Base-by-base conservation (phyloP, 148 eudicot genomes). In the Talinum fruticosum region DNA sequence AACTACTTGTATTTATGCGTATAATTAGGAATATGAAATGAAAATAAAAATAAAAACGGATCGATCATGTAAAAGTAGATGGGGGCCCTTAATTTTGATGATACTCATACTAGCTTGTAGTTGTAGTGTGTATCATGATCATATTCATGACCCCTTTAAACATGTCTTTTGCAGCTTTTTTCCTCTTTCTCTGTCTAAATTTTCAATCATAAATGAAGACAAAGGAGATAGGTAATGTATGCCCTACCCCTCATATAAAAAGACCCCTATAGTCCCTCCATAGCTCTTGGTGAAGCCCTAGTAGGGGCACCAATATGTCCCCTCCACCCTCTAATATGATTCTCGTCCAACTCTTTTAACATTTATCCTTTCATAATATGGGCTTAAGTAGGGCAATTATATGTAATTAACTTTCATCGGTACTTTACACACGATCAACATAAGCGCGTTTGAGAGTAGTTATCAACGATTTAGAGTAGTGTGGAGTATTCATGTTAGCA, bases 101-200 rank as follows among this genome's bases (percentile, higher is more conserved):
- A 59, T 51, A 51, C 57, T 23, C 64, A 23, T 23, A 8, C 64
- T 59, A 59, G 64, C 64, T 59, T 54, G 54, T 49, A 3, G 18
- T 12, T 23, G 10, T 13, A 13, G 29, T 59, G 28, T 59, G n/a
- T 59, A 59, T 59, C 30, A 59, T 59, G 64, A 59, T 59, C 64
- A 51, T 51, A 51, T 51, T 51, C 57, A 59, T 59, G 64, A 28
- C 29, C 8, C 64, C 64, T 59, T 59, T 59, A 8, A 49, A 23
- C 26, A 59, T 59, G 64, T 59, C 64, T 59, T 59, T 59, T 59
- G 64, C 64, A 59, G 64, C 64, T n/a, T 59, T 59, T 59, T 23
- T 24, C 4, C 28, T 57, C 28, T n/a, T 16, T 59, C 26, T 8
- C 64, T 59, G 12, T 59, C 64, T 59, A n/a, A 5, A n/a, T 23